Evolutionary conservation across 352 stramenopile species (phyloP), one percentile per base, ranked within the genome.

Genomic region (Globisporangium megalacanthum): DNA sequence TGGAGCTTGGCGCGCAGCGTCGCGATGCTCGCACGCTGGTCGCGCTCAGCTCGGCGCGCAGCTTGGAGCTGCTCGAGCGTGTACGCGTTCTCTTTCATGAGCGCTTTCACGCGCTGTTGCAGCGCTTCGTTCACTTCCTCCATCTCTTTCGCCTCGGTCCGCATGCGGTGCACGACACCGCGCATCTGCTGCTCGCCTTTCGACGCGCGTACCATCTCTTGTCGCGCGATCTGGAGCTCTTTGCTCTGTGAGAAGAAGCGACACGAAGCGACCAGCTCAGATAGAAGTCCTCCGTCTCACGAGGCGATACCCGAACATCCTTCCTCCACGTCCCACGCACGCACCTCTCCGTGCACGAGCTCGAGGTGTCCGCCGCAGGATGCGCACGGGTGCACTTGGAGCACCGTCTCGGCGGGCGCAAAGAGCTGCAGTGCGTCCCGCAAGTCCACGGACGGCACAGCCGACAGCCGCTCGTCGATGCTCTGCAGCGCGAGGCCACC

Each of bases 181-280:
- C 70, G 71, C 78, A 90, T 90, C 46, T 92, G 74, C 44, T 87
- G 73, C 50, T 91, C 79, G 13, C 73, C 73, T 54, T 89, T 93
- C n/a, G 70, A 65, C 2, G 80, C 83, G 17, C 73, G 70, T 55
- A 45, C 56, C 72, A 87, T 88, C 57, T 90, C 79, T 54, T 84
- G 71, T 8, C 79, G 71, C 20, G 81, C 83, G 8, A 66, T 70
- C 31, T 77, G 68, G 6, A 91, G 58, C 50, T 93, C 83, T 64
- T 86, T 86, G 51, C 73, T 93, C 73, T 86, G 31, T 25, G 25
- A 29, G 25, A 29, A 29, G 25, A 29, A 29, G 25, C 25, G 25
- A 29, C n/a, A n/a, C n/a, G n/a, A n/a, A n/a, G n/a, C n/a, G 25
- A 1, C 4, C 25, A 29, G 25, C 25, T 29, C 25, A 29, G 25